Percentiles rank a stretch among this genome's conserved stretches.
phyloP scores from a whole-genome alignment of 2,329 filamentous ascomycete species.

The Colletotrichum musae region DNA sequence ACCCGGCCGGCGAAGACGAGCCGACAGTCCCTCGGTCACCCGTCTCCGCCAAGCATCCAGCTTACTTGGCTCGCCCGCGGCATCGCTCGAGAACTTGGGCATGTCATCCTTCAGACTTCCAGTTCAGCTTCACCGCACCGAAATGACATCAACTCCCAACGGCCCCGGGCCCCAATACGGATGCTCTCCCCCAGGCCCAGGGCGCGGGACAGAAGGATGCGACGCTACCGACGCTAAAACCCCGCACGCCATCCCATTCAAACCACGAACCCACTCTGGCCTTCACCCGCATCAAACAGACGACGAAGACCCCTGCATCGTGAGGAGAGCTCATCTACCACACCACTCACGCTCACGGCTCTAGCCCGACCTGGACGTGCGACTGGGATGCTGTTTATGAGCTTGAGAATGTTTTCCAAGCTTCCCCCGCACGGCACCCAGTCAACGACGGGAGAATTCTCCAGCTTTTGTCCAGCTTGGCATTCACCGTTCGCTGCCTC shows the following conservation, averaged over 20 bases:
- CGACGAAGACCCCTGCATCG: constrained; percentile 4
- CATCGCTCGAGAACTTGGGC: neutral
- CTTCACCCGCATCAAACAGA: constrained; percentile 18
- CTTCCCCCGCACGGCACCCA: constrained; percentile 30
- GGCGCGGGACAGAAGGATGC: constrained; percentile 33
- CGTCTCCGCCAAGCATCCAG: constrained; percentile 22
- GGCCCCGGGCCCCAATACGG: constrained; percentile 10
- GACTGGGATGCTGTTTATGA: constrained; percentile 25
- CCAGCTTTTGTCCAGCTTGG: constrained; percentile 28
- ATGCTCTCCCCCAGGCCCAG: constrained; percentile 13
- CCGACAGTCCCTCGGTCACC: neutral
- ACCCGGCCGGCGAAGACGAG: constrained; percentile 15
- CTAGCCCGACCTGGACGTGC: constrained; percentile 8
- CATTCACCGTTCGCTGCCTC: neutral
- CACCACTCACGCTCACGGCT: neutral
- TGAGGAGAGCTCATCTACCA: no score
- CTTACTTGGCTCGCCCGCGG: constrained; percentile 1
- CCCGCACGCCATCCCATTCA: constrained; percentile 27
- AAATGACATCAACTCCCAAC: constrained; percentile 31
- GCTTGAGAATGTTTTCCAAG: constrained; percentile 14
- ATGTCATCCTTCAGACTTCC: neutral
- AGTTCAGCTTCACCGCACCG: constrained; percentile 18
- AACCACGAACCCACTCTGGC: no score
- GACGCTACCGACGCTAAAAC: constrained; percentile 37
- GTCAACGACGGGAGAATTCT: constrained; percentile 24